Evolutionary conservation across 352 stramenopile species (phyloP).

Genomic region (Phytophthora palmivora): DNA sequence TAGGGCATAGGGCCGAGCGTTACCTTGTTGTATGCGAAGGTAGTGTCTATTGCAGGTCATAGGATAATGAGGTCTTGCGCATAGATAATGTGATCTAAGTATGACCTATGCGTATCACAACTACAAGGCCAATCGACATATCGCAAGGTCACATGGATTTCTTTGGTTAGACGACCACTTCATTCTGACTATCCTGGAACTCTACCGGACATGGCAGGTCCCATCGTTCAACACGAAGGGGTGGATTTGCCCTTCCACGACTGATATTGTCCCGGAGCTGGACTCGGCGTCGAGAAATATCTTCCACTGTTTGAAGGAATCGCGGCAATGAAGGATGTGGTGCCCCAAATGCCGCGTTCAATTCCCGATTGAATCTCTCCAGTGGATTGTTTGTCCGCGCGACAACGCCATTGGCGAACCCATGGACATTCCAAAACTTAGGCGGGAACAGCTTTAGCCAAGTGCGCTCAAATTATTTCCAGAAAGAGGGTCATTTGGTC

Average conservation of each 20-base stretch:
- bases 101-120: no score
- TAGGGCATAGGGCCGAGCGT: no score
- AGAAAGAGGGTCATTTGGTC: slow-evolving; percentile 2
- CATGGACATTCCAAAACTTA: slow-evolving; percentile 12
- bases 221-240: slow-evolving; percentile 8
- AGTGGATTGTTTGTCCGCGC: slow-evolving; percentile 12
- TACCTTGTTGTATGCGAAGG: no score
- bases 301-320: slow-evolving; percentile 21
- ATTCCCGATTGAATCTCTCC: slow-evolving; percentile 10
- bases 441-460: slow-evolving; percentile 7
- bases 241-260: slow-evolving; percentile 2
- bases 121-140: no score
- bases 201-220: neutral
- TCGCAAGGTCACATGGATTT: no score
- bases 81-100: no score
- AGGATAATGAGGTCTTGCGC: no score
- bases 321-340: slow-evolving; percentile 12
- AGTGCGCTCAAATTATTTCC: slow-evolving; percentile 11
- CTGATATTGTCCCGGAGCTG: slow-evolving; percentile 12
- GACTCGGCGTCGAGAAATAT: slow-evolving; percentile 8
- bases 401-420: neutral
- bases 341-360: slow-evolving; percentile 12
- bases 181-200: neutral
- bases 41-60: no score
- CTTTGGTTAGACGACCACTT: no score